phyloP scores from a whole-genome alignment of 306 rosid species.

The Fragaria nilgerrensis region DNA sequence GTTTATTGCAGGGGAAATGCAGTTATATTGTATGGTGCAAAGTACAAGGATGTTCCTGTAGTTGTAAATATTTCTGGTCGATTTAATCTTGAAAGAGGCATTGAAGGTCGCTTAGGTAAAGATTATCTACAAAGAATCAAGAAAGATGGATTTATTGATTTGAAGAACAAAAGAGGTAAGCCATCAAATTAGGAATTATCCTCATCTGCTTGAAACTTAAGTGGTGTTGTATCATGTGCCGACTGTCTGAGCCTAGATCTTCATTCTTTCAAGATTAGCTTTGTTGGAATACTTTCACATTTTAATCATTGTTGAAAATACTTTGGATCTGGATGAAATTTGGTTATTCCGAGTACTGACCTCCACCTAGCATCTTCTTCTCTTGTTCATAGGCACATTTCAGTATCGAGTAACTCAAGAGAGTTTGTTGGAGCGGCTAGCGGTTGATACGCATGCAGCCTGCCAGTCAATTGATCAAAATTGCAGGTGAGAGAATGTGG shows the following conservation, averaged over 20 bases:
- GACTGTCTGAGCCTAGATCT: slow-evolving; percentile 12
- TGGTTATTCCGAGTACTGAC: not conserved
- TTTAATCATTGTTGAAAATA: not conserved
- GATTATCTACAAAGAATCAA: slow-evolving; percentile 69
- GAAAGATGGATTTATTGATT: slow-evolving; percentile 72
- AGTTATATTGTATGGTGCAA: slow-evolving; percentile 77
- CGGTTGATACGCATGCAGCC: slow-evolving; percentile 55
- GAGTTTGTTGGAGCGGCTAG: slow-evolving; percentile 79
- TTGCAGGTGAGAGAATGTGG: slow-evolving; percentile 50
- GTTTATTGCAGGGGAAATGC: slow-evolving; percentile 80
- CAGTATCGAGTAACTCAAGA: slow-evolving; percentile 71
- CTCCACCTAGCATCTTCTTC: slow-evolving; percentile 1
- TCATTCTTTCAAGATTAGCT: not conserved
- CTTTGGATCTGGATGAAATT: not conserved
- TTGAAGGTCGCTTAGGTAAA: slow-evolving; percentile 83
- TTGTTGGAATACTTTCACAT: not conserved
- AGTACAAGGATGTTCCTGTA: slow-evolving; percentile 51
- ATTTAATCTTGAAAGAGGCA: slow-evolving; percentile 69
- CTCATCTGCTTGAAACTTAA: slow-evolving; percentile 2
- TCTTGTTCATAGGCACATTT: slow-evolving; percentile 45
- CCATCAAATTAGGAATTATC: slow-evolving; percentile 13
- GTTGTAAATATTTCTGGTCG: slow-evolving; percentile 90
- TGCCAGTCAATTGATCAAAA: slow-evolving; percentile 53
- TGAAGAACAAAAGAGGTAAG: slow-evolving; percentile 74
- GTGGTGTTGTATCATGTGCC: not conserved